phyloP scores from a whole-genome alignment of 805 yeast species.

The Saccharomycopsis fermentans region DNA sequence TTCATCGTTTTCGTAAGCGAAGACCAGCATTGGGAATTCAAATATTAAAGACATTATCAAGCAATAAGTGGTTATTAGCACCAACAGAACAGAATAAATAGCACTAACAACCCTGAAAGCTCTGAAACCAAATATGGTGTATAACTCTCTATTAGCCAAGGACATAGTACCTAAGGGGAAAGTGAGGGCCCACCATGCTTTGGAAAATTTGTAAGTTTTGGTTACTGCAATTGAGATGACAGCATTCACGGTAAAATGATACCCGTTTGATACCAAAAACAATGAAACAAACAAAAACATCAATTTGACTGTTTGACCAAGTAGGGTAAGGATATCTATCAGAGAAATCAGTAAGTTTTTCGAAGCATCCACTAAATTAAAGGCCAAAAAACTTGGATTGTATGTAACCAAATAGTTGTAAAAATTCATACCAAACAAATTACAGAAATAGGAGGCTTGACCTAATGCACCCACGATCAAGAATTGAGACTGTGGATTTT shows the following conservation, averaged over 20 bases:
- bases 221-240: conserved; percentile 25
- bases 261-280: conserved; percentile 44
- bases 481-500: conserved; percentile 52
- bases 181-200: conserved; percentile 74
- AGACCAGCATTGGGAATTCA: conserved; percentile 24
- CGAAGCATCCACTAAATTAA: not conserved
- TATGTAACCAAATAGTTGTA: conserved; percentile 18
- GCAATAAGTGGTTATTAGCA: conserved; percentile 36
- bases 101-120: conserved; percentile 56
- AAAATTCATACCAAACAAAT: conserved; percentile 41
- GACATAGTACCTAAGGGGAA: conserved; percentile 86
- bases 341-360: conserved; percentile 19
- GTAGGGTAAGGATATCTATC: conserved; percentile 21
- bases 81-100: conserved; percentile 46
- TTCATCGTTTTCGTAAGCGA: not conserved
- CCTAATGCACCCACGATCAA: conserved; percentile 80
- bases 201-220: conserved; percentile 33
- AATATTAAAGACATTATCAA: conserved; percentile 27
- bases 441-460: conserved; percentile 67
- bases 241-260: conserved; percentile 42
- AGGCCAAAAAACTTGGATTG: conserved; percentile 18
- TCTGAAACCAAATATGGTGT: conserved; percentile 34
- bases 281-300: conserved; percentile 33
- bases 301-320: conserved; percentile 20
- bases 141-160: conserved; percentile 46